Conservation (phyloP, 1,139 yeast species). For the Martiniozyma asiatica region DNA sequence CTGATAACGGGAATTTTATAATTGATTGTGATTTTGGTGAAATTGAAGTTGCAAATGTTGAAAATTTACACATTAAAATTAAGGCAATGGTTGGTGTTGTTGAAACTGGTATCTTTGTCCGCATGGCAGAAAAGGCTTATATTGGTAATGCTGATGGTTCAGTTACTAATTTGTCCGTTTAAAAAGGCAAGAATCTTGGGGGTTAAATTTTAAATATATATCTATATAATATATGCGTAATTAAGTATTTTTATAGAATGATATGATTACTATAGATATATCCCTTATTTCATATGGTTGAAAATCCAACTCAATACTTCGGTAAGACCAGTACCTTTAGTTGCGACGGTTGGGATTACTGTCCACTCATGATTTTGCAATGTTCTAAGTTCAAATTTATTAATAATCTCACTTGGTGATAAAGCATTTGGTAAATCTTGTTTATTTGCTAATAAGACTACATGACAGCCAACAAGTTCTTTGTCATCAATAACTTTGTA, state of each 20-base stretch:
- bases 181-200: slow-evolving; percentile 1
- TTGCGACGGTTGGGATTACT: no score
- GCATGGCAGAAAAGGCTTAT: slow-evolving; percentile 67
- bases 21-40: slow-evolving; percentile 90
- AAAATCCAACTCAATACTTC: no score
- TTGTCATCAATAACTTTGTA: slow-evolving; percentile 67
- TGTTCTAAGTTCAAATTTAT: no score
- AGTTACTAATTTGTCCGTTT: slow-evolving; percentile 15
- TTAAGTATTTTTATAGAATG: no score
- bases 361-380: no score
- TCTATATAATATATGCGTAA: no score
- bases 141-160: slow-evolving; percentile 49
- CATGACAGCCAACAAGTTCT: slow-evolving; percentile 70
- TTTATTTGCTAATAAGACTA: no score
- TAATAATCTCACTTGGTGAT: no score
- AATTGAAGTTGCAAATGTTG: slow-evolving; percentile 45
- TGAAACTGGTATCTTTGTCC: slow-evolving; percentile 84
- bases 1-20: slow-evolving; percentile 90
- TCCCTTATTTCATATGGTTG: no score
- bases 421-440: no score
- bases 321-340: no score
- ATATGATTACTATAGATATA: no score
- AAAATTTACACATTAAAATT: slow-evolving; percentile 47
- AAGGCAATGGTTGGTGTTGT: slow-evolving; percentile 86
- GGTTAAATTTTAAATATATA: slow-evolving; percentile 22